Evolutionary conservation across 2,329 filamentous ascomycete species (phyloP), one percentile per base, ranked within the genome.

Genomic region (Diatrype stigma): DNA sequence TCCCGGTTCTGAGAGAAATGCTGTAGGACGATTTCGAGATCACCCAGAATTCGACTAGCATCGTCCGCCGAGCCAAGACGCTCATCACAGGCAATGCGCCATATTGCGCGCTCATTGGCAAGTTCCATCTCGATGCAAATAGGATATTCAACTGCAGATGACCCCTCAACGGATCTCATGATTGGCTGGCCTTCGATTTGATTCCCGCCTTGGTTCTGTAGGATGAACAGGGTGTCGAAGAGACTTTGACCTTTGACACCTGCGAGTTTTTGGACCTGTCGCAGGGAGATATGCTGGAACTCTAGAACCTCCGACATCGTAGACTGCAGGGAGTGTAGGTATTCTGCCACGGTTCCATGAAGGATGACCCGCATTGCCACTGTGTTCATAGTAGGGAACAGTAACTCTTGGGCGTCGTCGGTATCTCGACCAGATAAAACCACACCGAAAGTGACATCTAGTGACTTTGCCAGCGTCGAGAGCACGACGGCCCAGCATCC

Each of bases 351-450:
- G 0, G 77, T 83, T 2, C 89, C 89, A 59, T 94, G 87, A 2
- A 96, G 66, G 2, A 92, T 76, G 1, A 80, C 80, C 11, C 91
- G 79, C 7, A 96, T 75, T 0, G 87, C 81, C 0, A 96, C 84
- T 0, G 92, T 96, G 63, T 96, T 96, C 89, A 96, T 96, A 0
- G 88, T 90, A 0, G 92, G 93, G 61, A 96, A 96, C 63, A 92
- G 76, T 12, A 93, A 69, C 23, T 80, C 68, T 42, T 87, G 80
- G 0, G 83, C 80, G 16, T 81, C 78, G 44, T 88, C 85, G 10
- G 82, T 84, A 51, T 94, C 89, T n/a, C 93, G 81, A 16, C 93
- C 92, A 0, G 90, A 91, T 12, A 96, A 74, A 1, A 96, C 86
- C 0, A 89, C 81, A 1, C 93, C 93, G 63, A 94, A 96, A 0